These are phyloP conservation scores for Myxozyma vanderwaltii DNA, from an alignment of 805 yeast species.

Conservation along the genomic window DNA sequence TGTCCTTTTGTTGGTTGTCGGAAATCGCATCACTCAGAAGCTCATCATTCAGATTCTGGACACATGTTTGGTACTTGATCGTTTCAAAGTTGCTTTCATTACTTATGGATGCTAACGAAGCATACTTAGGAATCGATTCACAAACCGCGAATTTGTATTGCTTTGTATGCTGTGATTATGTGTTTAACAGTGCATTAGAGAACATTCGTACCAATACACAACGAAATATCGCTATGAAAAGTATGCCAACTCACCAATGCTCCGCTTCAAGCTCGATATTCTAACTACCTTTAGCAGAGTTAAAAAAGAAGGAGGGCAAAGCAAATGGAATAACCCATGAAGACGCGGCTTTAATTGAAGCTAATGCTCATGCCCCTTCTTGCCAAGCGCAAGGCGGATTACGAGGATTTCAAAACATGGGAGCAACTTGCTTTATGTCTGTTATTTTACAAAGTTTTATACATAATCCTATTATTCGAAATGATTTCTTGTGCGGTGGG, in stretches of 20 bases:
- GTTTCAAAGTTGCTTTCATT: not conserved
- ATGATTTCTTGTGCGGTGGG: constrained; percentile 72
- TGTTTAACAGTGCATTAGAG: constrained; percentile 63
- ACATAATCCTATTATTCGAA: constrained; percentile 85
- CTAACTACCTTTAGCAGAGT: not conserved
- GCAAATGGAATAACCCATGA: constrained; percentile 10
- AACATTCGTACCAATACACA: constrained; percentile 38
- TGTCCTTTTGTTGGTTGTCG: constrained; percentile 35
- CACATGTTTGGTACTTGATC: constrained; percentile 34
- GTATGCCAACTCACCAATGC: not conserved
- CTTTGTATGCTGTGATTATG: constrained; percentile 73
- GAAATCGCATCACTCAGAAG: constrained; percentile 28
- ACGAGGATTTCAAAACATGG: constrained; percentile 88
- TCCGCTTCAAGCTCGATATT: not conserved
- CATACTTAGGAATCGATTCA: constrained; percentile 64
- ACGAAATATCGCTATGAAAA: not conserved
- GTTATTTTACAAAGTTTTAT: constrained; percentile 84
- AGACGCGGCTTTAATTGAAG: constrained; percentile 21
- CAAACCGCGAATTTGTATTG: constrained; percentile 71
- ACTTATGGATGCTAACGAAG: not conserved
- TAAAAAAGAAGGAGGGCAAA: not conserved
- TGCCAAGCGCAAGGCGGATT: constrained; percentile 57
- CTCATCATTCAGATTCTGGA: constrained; percentile 32
- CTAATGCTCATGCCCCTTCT: constrained; percentile 25
- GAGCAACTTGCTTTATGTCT: constrained; percentile 97